A percentile compares a stretch with the other conserved stretches of the same genome.
These are phyloP conservation scores for Trypanosoma boissoni DNA, from an alignment of 208 protist species.

Conservation along the genomic window DNA sequence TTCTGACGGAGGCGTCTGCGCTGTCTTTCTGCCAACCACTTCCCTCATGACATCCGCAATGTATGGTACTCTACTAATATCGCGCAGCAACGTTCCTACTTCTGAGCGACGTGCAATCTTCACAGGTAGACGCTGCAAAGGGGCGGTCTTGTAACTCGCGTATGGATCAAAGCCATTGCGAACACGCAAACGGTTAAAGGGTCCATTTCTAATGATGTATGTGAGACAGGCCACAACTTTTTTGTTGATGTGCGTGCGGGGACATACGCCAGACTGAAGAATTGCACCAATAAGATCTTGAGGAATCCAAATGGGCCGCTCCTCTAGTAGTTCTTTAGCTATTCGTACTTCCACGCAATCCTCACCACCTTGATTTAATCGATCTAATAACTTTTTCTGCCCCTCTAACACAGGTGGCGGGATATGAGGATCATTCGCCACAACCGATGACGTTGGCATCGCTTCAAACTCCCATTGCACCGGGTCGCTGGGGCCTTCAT, in stretches of 20 bases:
- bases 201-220: slow-evolving; percentile 65
- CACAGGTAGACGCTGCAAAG: slow-evolving; percentile 42
- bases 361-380: slow-evolving; percentile 19
- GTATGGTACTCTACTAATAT: slow-evolving; percentile 58
- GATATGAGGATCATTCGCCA: slow-evolving; percentile 26
- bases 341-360: slow-evolving; percentile 53
- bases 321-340: slow-evolving; percentile 42
- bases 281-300: slow-evolving; percentile 52
- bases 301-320: slow-evolving; percentile 61
- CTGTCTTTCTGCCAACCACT: slow-evolving; percentile 20
- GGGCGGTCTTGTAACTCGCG: slow-evolving; percentile 31
- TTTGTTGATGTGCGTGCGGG: slow-evolving; percentile 58
- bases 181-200: slow-evolving; percentile 80
- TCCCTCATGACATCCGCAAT: slow-evolving; percentile 39
- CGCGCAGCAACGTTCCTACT: slow-evolving; percentile 57
- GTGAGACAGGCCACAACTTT: slow-evolving; percentile 60
- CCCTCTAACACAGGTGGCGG: slow-evolving; percentile 33
- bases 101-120: slow-evolving; percentile 56
- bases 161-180: slow-evolving; percentile 78
- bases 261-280: slow-evolving; percentile 58
- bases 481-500: slow-evolving; percentile 2
- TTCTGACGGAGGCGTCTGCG: slow-evolving; percentile 1
- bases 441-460: slow-evolving; percentile 37
- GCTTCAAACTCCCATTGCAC: slow-evolving; percentile 25
- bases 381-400: slow-evolving; percentile 25